Evolutionary conservation across 2,329 filamentous ascomycete genomes (phyloP).

Genomic region (Xylaria sp.): DNA sequence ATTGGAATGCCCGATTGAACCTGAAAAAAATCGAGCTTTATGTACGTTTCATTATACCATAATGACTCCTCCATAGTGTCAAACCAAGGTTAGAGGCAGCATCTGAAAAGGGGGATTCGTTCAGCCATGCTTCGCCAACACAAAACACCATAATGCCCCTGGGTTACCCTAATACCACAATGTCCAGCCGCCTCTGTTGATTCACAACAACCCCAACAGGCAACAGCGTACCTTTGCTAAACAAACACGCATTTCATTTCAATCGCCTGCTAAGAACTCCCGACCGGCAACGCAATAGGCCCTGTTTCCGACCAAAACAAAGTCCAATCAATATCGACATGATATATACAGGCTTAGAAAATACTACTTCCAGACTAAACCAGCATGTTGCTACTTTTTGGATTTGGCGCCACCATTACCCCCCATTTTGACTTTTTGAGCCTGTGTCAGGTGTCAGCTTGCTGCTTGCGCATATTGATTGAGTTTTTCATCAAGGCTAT

Average conservation of each 20-base stretch:
- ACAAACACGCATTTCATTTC: constrained; percentile 3
- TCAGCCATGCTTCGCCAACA: not conserved
- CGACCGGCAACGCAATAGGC: not conserved
- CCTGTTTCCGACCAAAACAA: not conserved
- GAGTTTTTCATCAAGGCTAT: not conserved
- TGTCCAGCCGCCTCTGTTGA: not conserved
- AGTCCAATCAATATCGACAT: constrained; percentile 9
- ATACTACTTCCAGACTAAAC: not conserved
- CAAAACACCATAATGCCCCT: not conserved
- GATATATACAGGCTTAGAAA: constrained; percentile 22
- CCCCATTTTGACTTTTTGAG: constrained; percentile 42
- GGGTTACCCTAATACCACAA: not conserved
- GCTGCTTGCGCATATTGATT: not conserved
- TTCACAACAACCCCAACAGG: not conserved
- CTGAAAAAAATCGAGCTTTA: constrained; percentile 1
- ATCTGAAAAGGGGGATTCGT: not conserved
- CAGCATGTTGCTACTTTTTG: constrained; percentile 27
- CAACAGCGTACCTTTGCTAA: not conserved
- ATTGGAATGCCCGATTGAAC: too few relatives aligned
- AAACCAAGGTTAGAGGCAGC: too few relatives aligned
- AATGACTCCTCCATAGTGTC: not conserved
- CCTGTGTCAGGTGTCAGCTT: constrained; percentile 26
- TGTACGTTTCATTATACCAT: constrained; percentile 6
- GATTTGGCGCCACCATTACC: constrained; percentile 31
- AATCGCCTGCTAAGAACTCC: constrained; percentile 16